A percentile compares a stretch with the other conserved stretches of the same genome.
These are phyloP conservation scores for Nemania diffusa DNA, from an alignment of 2,329 filamentous ascomycete genomes.

Conservation along the genomic window DNA sequence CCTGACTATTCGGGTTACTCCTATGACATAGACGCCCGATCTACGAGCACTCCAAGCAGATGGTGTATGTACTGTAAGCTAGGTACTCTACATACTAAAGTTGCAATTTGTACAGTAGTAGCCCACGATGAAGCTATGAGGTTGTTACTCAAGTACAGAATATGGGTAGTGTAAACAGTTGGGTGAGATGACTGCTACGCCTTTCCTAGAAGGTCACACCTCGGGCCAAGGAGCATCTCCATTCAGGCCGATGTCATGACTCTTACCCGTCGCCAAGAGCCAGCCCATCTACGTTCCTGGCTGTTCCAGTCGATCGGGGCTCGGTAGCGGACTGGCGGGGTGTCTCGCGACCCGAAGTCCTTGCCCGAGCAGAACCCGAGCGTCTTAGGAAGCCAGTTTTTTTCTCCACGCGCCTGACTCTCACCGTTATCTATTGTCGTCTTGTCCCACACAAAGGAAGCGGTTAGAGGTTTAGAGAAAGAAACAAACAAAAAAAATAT, in stretches of 20 bases:
- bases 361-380: constrained; percentile 30
- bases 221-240: constrained; percentile 6
- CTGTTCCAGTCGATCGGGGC: constrained; percentile 33
- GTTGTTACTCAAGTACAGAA: no score
- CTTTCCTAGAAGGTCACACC: constrained; percentile 9
- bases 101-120: no score
- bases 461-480: neutral
- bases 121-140: neutral
- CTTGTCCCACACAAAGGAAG: constrained; percentile 6
- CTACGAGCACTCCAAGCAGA: no score
- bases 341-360: constrained; percentile 38
- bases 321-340: constrained; percentile 39
- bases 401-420: constrained; percentile 14
- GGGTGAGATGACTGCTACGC: constrained; percentile 15
- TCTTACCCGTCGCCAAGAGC: constrained; percentile 29
- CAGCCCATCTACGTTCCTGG: constrained; percentile 25
- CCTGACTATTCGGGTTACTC: neutral
- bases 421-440: neutral
- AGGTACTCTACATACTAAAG: no score
- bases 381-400: neutral
- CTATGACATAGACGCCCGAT: neutral
- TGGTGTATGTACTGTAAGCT: no score
- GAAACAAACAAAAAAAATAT: neutral
- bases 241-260: constrained; percentile 22
- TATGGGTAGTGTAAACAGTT: no score